Evolutionary conservation across 1,139 yeast species (phyloP), one percentile per base, ranked within the genome.

Genomic region (Diutina rugosa): DNA sequence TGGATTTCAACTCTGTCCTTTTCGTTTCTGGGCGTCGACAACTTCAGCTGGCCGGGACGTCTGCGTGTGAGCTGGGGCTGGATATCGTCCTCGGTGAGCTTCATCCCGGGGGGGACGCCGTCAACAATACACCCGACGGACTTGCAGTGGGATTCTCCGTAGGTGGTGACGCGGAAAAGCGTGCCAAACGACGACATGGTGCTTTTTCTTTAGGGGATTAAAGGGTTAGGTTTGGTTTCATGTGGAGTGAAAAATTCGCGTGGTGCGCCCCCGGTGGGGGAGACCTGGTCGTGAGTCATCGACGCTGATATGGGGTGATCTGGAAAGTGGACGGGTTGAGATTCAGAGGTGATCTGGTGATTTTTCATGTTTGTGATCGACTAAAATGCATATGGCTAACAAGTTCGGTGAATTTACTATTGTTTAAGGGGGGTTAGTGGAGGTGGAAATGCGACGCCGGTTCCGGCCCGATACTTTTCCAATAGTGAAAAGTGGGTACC

Each of bases 91-190:
- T 90, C 98, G 21, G 87, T 79, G 58, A 93, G 79, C 14, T 82
- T 79, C 79, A 93, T 77, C 38, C 97, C 97, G 41, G 99, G 98
- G 54, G 99, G 99, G 55, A 91, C 95, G 56, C 99, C 99, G 65
- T 93, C 99, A 54, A 93, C 97, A 60, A 93, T 93, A 73, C 99
- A 93, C 38, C 99, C 99, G 51, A 93, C 99, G n/a, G 97, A 89
- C 67, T 84, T 87, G 75, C 99, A 93, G 76, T 93, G 99, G 26
- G 97, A 90, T 70, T 93, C 99, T 61, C 99, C 99, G 76, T 90
- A 93, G 35, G 98, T 93, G 61, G 98, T 90, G 60, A 93, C 98
- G 63, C 72, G 72, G 65, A 76, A 77, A 59, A 74, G 62, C 51
- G 69, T 71, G 57, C 80, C 80, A 62, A 74, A 77, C 26, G 75